phyloP scores from a whole-genome alignment of 2,329 filamentous ascomycete species.

The Emergomyces orientalis region DNA sequence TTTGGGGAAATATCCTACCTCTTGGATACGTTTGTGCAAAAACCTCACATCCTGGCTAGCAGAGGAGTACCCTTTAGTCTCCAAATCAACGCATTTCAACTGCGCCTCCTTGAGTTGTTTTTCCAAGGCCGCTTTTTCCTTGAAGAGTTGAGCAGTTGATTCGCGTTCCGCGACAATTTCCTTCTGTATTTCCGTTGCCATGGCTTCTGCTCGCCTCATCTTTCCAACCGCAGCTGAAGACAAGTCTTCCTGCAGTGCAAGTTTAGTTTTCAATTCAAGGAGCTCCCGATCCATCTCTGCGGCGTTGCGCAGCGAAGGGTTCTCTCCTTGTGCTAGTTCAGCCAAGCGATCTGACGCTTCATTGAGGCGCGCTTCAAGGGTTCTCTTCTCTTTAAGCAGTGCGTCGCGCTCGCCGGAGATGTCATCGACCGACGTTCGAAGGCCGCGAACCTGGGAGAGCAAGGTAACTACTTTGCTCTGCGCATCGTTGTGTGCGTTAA shows the following conservation, averaged over 20 bases:
- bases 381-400: constrained; percentile 79
- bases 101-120: constrained; percentile 87
- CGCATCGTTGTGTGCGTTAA: constrained; percentile 86
- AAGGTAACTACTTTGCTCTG: constrained; percentile 87
- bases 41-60: constrained; percentile 93
- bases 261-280: constrained; percentile 74
- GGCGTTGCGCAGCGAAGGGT: constrained; percentile 78
- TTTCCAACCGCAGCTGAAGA: constrained; percentile 87
- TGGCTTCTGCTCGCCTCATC: constrained; percentile 86
- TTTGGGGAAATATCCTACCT: constrained; percentile 51
- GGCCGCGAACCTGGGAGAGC: constrained; percentile 75
- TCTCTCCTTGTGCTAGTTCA: constrained; percentile 75
- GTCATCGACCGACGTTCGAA: constrained; percentile 79
- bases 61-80: constrained; percentile 94
- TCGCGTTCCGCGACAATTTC: constrained; percentile 84
- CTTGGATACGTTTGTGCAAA: constrained; percentile 85
- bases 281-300: constrained; percentile 83
- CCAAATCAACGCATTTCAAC: constrained; percentile 78
- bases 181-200: constrained; percentile 82
- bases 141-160: constrained; percentile 67
- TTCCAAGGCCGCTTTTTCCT: constrained; percentile 81
- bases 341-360: constrained; percentile 85
- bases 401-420: constrained; percentile 74
- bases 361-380: constrained; percentile 70
- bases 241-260: constrained; percentile 90